These are phyloP conservation scores for Vaucheria bursata DNA, from an alignment of 352 stramenopile species.

Conservation along the genomic window DNA sequence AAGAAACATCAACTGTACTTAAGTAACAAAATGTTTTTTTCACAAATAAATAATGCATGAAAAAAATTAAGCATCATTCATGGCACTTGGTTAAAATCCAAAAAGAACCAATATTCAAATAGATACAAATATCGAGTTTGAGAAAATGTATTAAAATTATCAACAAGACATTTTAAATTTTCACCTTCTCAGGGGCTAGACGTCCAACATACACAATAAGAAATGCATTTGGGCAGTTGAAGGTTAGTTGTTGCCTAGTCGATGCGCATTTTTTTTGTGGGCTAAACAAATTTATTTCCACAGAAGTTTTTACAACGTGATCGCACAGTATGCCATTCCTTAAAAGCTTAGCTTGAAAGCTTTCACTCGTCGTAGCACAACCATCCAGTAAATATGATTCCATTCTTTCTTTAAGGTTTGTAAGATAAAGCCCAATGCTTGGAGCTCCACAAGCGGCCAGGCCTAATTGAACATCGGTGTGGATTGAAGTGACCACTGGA, in stretches of 20 bases:
- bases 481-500: conserved; percentile 47
- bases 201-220: conserved; percentile 43
- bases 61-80: conserved; percentile 3
- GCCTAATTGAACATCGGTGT: conserved; percentile 43
- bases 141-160: no score
- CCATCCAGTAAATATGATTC: conserved; percentile 44
- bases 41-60: background rate
- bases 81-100: background rate
- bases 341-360: conserved; percentile 28
- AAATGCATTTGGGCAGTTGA: conserved; percentile 35
- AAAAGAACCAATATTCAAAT: background rate
- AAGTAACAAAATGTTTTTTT: no score
- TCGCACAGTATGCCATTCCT: conserved; percentile 27
- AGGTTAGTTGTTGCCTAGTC: conserved; percentile 28
- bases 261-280: conserved; percentile 13
- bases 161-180: no score
- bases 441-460: conserved; percentile 10
- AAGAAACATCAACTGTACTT: no score
- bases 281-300: conserved; percentile 29
- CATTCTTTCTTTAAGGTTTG: conserved; percentile 35
- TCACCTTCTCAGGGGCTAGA: conserved; percentile 43
- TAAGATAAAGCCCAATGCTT: conserved; percentile 5
- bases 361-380: conserved; percentile 46
- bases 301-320: conserved; percentile 44
- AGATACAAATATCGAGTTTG: background rate